Percentiles rank a stretch among this genome's conserved stretches.
Evolutionary conservation across 176 grass and related monocot species (phyloP).

Genomic region (Urochloa ruziziensis): DNA sequence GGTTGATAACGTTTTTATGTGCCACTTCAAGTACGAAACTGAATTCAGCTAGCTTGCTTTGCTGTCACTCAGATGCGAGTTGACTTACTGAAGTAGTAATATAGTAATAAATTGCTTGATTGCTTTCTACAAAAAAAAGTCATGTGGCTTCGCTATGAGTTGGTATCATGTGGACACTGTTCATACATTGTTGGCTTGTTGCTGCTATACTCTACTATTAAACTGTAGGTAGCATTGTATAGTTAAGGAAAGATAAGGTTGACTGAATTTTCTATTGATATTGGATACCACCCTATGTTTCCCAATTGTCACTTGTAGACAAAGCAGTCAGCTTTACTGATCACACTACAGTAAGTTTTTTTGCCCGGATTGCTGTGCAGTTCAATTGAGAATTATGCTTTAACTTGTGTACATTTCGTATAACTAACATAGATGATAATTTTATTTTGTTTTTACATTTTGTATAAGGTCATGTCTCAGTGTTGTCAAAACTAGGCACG

Average conservation of each 20-base stretch:
- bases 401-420: no score
- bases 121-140: neutral
- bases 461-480: no score
- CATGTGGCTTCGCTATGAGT: neutral
- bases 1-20: neutral
- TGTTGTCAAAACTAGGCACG: no score
- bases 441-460: no score
- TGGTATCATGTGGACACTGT: neutral
- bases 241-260: neutral
- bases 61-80: neutral
- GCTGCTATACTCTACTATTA: neutral
- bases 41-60: neutral
- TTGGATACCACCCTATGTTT: neutral
- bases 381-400: no score
- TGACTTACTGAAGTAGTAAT: neutral
- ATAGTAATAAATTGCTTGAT: no score
- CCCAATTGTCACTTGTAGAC: neutral
- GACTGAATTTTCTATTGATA: neutral
- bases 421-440: no score
- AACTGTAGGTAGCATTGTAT: neutral
- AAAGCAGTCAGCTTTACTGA: neutral
- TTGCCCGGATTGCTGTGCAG: no score
- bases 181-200: neutral
- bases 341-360: neutral
- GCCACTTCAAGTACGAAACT: neutral